phyloP scores from a whole-genome alignment of 192 early-diverging fungal genomes.

The Backusella tuberculispora region DNA sequence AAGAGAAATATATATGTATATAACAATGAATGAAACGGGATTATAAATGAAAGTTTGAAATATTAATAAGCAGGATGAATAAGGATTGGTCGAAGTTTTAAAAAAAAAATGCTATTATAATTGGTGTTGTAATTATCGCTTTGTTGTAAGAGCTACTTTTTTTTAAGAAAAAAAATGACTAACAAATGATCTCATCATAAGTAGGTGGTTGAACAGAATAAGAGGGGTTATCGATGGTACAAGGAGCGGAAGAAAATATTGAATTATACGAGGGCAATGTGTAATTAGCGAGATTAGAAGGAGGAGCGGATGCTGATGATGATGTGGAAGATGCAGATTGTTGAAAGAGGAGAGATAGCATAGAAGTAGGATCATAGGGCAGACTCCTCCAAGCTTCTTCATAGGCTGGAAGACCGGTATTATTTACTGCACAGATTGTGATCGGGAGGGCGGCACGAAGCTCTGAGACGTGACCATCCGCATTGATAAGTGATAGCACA shows the following conservation, averaged over 20 bases:
- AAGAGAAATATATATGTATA: not conserved
- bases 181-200: constrained; percentile 18
- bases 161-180: too few species aligned
- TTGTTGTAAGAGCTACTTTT: not conserved
- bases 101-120: not conserved
- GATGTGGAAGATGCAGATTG: constrained; percentile 5
- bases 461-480: constrained; percentile 34
- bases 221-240: not conserved
- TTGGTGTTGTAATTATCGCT: not conserved
- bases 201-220: constrained; percentile 12
- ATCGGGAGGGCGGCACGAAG: constrained; percentile 41
- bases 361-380: constrained; percentile 31
- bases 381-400: constrained; percentile 29
- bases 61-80: not conserved
- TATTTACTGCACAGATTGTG: constrained; percentile 31
- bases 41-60: not conserved
- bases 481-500: constrained; percentile 23
- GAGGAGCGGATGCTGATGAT: not conserved
- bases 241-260: not conserved
- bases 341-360: constrained; percentile 22
- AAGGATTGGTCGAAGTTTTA: not conserved
- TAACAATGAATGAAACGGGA: not conserved
- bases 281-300: not conserved
- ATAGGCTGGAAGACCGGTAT: constrained; percentile 35
- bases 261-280: constrained; percentile 18